These are phyloP conservation scores for Rutidosis leptorrhynchoides DNA, from an alignment of 129 eudicot genomes.

Conservation along the genomic window DNA sequence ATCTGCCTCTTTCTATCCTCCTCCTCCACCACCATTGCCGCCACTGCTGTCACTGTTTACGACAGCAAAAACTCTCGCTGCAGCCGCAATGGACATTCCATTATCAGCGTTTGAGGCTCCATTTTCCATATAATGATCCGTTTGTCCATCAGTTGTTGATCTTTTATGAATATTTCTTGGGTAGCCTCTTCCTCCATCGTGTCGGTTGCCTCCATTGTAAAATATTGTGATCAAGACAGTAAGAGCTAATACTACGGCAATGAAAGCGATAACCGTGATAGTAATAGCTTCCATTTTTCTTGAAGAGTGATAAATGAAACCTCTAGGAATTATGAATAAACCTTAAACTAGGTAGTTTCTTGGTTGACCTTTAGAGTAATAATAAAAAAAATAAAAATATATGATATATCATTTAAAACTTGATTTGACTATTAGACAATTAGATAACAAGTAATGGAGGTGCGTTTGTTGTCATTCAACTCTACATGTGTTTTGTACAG, in stretches of 20 bases:
- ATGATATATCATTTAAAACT: not conserved
- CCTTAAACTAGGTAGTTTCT: not conserved
- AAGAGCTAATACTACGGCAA: not conserved
- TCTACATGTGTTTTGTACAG: constrained; percentile 12
- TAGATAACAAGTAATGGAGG: constrained; percentile 21
- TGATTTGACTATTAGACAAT: constrained; percentile 13
- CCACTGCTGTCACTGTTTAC: not conserved
- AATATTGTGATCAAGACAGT: constrained; percentile 15
- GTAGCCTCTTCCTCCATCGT: not conserved
- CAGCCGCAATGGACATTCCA: not conserved
- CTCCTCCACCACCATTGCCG: not conserved
- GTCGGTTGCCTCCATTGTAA: not conserved
- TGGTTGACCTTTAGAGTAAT: constrained; percentile 14
- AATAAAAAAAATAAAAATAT: no score
- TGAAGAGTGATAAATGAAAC: not conserved
- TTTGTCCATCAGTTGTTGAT: not conserved
- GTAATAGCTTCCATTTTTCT: constrained; percentile 22
- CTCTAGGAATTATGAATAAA: constrained; percentile 11
- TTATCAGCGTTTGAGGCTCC: not conserved
- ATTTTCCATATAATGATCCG: not conserved
- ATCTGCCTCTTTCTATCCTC: constrained; percentile 7
- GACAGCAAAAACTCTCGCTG: not conserved
- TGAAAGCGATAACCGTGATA: constrained; percentile 16
- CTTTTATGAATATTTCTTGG: not conserved
- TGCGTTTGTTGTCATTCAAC: constrained; percentile 23